These are phyloP conservation scores for Trichoderma gamsii DNA, from an alignment of 495 filamentous ascomycete species.

Conservation along the genomic window DNA sequence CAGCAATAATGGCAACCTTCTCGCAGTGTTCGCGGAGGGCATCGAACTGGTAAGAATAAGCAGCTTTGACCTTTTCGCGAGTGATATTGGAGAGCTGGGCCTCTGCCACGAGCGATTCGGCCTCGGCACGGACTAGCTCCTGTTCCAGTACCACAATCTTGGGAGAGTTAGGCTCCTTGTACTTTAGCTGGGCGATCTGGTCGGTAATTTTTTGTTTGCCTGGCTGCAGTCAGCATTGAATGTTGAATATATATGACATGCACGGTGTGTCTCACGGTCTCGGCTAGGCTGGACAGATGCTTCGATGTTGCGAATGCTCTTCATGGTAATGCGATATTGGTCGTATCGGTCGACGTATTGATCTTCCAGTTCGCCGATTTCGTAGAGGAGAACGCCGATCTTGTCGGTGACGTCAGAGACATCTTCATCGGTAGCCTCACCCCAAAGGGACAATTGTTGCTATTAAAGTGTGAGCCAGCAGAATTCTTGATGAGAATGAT, in stretches of 20 bases:
- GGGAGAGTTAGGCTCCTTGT: slow-evolving; percentile 97
- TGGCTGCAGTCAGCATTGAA: slow-evolving; percentile 26
- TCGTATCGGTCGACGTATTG: slow-evolving; percentile 97
- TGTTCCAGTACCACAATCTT: slow-evolving; percentile 97
- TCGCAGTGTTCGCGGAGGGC: slow-evolving; percentile 96
- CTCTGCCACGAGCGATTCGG: slow-evolving; percentile 95
- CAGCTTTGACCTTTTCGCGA: slow-evolving; percentile 96
- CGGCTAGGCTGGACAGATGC: slow-evolving; percentile 95
- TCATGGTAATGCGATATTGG: slow-evolving; percentile 97
- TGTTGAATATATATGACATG: background rate
- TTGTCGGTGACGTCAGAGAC: slow-evolving; percentile 99
- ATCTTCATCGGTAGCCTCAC: slow-evolving; percentile 92
- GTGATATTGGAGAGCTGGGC: slow-evolving; percentile 98
- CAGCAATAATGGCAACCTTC: slow-evolving; percentile 95
- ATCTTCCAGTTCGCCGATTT: slow-evolving; percentile 97
- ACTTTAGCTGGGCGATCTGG: slow-evolving; percentile 97
- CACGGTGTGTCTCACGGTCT: slow-evolving; percentile 62
- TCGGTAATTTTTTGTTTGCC: slow-evolving; percentile 99
- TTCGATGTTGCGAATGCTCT: slow-evolving; percentile 98
- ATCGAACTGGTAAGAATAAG: slow-evolving; percentile 97
- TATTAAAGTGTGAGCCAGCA: slow-evolving; percentile 37
- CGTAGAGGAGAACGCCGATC: slow-evolving; percentile 93
- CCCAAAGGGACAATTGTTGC: slow-evolving; percentile 99
- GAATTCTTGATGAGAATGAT: background rate
- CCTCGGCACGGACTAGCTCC: slow-evolving; percentile 95